phyloP scores from a whole-genome alignment of 164 flowering plant genomes.

The Taxillus chinensis region DNA sequence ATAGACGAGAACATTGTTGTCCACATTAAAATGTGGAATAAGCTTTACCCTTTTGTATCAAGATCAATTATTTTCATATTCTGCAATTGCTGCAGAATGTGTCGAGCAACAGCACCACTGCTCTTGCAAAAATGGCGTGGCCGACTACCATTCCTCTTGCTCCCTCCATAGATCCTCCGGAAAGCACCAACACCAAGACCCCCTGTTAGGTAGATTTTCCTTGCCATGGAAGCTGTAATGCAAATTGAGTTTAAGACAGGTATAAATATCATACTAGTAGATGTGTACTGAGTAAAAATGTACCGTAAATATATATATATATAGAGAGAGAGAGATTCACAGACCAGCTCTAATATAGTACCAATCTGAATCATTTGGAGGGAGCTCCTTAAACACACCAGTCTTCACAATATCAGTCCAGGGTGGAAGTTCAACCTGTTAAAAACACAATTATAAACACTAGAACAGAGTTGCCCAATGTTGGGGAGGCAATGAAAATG shows the following conservation, averaged over 20 bases:
- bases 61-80: conserved; percentile 56
- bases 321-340: background rate
- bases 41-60: conserved; percentile 66
- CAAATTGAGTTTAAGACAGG: background rate
- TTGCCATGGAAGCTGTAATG: conserved; percentile 60
- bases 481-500: too few species aligned
- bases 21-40: too few species aligned
- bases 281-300: too few species aligned
- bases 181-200: conserved; percentile 94
- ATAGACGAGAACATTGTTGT: too few species aligned
- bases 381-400: conserved; percentile 67
- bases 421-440: conserved; percentile 70
- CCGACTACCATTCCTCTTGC: conserved; percentile 84
- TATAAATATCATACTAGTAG: too few species aligned
- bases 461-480: too few species aligned
- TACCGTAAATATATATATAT: too few species aligned
- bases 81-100: conserved; percentile 75
- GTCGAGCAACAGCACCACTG: conserved; percentile 84
- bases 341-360: conserved; percentile 81
- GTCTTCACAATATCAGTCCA: conserved; percentile 95
- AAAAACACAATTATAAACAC: background rate
- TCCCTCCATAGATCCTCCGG: conserved; percentile 81
- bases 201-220: conserved; percentile 66
- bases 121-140: conserved; percentile 89
- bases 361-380: conserved; percentile 93